Percentiles rank a stretch among this genome's conserved stretches.
phyloP scores from a whole-genome alignment of 306 rosid genomes.

The Castanea crenata region DNA sequence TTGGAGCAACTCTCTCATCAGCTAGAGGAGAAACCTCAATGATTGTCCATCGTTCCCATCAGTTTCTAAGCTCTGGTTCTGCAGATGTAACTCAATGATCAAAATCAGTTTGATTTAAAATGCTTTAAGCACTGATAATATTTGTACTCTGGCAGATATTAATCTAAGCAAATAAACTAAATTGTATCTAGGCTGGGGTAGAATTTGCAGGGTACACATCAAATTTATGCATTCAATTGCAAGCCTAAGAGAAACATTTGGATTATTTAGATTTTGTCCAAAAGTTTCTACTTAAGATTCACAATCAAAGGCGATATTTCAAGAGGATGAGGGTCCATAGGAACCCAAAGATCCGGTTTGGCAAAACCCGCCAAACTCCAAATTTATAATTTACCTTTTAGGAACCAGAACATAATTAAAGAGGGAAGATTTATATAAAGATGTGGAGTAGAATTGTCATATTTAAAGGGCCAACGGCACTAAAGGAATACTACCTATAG shows the following conservation, averaged over 20 bases:
- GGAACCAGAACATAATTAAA: background rate
- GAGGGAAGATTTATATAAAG: background rate
- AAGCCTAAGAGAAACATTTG: background rate
- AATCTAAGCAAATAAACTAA: background rate
- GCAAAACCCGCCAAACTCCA: background rate
- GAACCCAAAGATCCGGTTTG: background rate
- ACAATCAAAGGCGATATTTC: background rate
- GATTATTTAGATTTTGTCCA: background rate
- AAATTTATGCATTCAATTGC: background rate
- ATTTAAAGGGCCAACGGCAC: background rate
- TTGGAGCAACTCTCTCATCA: slow-evolving; percentile 30
- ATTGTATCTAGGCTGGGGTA: background rate
- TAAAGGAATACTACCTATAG: background rate
- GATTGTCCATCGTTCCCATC: slow-evolving; percentile 33
- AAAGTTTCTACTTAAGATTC: background rate
- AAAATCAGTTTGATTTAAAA: background rate
- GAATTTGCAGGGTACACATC: background rate
- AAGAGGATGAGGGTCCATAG: background rate
- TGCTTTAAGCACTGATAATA: background rate
- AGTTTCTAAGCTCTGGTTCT: slow-evolving; percentile 25
- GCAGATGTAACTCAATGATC: slow-evolving; percentile 23
- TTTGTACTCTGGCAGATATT: background rate
- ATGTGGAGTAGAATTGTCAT: background rate
- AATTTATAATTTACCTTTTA: background rate
- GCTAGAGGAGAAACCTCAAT: slow-evolving; percentile 14